Evolutionary conservation across 2,329 filamentous ascomycete genomes (phyloP).

Genomic region (Hypoxylon sp.): DNA sequence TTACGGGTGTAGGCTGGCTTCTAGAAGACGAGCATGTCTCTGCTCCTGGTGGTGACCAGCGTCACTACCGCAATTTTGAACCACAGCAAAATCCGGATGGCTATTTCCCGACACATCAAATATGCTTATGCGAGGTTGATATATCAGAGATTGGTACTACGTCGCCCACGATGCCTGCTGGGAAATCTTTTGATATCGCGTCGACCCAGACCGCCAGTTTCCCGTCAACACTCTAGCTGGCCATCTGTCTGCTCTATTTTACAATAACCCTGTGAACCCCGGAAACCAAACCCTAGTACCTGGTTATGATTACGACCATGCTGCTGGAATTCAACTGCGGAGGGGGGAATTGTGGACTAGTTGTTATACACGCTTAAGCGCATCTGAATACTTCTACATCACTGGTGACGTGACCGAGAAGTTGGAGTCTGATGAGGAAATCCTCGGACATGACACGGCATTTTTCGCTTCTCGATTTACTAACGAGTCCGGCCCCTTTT

Average conservation of each 20-base stretch:
- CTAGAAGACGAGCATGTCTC: conserved; percentile 23
- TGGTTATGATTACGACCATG: conserved; percentile 36
- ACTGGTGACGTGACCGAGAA: conserved; percentile 32
- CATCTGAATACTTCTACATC: conserved; percentile 32
- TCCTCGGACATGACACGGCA: conserved; percentile 11
- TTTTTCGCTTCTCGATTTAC: not conserved
- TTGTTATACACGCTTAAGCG: conserved; percentile 24
- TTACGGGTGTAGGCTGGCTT: conserved; percentile 41
- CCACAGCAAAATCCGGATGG: conserved; percentile 19
- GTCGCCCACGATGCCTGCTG: conserved; percentile 43
- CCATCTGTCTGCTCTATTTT: conserved; percentile 40
- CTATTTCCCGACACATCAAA: conserved; percentile 14
- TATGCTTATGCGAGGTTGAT: not conserved
- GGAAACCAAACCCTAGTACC: conserved; percentile 14
- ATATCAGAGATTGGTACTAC: conserved; percentile 35
- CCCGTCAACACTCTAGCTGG: conserved; percentile 22
- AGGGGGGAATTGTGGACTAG: conserved; percentile 2
- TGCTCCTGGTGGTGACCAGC: conserved; percentile 17
- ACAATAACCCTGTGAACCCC: conserved; percentile 35
- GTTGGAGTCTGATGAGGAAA: conserved; percentile 34
- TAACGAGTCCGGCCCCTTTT: conserved; percentile 31
- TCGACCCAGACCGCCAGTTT: conserved; percentile 21
- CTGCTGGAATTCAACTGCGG: conserved; percentile 15
- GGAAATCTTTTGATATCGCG: conserved; percentile 35
- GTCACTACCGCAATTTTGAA: conserved; percentile 16